These are phyloP conservation scores for Leccinum pellstonianum DNA, from an alignment of 768 basidiomycete species.

Conservation along the genomic window DNA sequence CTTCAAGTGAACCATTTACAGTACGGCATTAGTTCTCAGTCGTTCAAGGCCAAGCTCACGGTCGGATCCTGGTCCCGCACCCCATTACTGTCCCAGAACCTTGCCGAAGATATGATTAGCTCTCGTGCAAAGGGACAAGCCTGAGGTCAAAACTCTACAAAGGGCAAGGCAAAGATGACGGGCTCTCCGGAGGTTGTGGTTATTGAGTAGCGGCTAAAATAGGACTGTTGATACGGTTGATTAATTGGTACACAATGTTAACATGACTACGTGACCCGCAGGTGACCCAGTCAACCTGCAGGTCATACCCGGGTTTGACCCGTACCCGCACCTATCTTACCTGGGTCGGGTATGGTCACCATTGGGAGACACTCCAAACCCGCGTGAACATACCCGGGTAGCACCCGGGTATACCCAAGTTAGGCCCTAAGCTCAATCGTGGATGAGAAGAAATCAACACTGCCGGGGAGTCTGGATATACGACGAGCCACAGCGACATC, in stretches of 20 bases:
- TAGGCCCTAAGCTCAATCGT: background rate
- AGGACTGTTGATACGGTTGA: no score
- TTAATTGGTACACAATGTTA: no score
- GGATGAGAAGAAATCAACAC: no score
- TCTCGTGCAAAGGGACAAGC: background rate
- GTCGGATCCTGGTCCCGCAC: constrained; percentile 1
- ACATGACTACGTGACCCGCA: background rate
- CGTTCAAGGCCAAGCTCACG: background rate
- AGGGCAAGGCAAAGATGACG: background rate
- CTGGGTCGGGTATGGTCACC: background rate
- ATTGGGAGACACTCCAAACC: background rate
- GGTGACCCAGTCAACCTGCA: background rate
- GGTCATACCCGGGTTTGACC: background rate
- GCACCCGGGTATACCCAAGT: background rate
- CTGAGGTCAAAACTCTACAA: background rate
- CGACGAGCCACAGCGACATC: no score
- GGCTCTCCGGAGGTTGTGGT: no score
- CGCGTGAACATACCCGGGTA: background rate
- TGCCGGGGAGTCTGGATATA: no score
- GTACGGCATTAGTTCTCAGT: constrained; percentile 1
- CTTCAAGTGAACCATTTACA: constrained; percentile 3
- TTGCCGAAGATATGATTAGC: background rate
- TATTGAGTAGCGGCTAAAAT: no score
- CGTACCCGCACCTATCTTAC: background rate
- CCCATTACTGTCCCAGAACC: background rate